Evolutionary conservation across 108 stramenopile genomes (phyloP).

Genomic region (Nitzschia sp.): DNA sequence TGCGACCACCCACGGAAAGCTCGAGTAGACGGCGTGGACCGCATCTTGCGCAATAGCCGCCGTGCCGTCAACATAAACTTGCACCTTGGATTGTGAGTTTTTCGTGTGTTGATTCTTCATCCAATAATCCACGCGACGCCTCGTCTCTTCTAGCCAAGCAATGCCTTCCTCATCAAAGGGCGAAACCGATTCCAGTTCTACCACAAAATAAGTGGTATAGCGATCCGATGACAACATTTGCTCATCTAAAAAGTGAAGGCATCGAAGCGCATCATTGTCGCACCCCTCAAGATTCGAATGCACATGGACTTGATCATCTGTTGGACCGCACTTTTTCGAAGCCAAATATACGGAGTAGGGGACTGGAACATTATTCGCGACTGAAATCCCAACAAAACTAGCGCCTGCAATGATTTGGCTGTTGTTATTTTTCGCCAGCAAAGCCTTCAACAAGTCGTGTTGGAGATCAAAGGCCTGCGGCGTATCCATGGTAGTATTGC

Average conservation of each 20-base stretch:
- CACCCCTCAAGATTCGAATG: neutral
- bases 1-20: slow-evolving; percentile 33
- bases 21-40: slow-evolving; percentile 25
- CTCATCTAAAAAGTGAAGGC: neutral
- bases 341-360: slow-evolving; percentile 14
- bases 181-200: slow-evolving; percentile 22
- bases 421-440: neutral
- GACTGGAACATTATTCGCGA: neutral
- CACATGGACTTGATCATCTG: neutral
- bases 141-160: slow-evolving; percentile 25
- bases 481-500: slow-evolving; percentile 15
- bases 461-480: slow-evolving; percentile 31
- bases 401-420: neutral
- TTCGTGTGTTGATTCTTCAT: neutral
- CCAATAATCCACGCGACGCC: slow-evolving; percentile 4
- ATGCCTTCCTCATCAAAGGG: slow-evolving; percentile 37
- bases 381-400: neutral
- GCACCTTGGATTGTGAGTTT: neutral
- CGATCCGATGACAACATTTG: slow-evolving; percentile 1
- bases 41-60: slow-evolving; percentile 41
- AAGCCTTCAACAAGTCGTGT: slow-evolving; percentile 26
- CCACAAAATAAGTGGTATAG: slow-evolving; percentile 23
- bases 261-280: slow-evolving; percentile 1
- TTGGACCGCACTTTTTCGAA: neutral
- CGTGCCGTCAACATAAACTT: slow-evolving; percentile 27